Evolutionary conservation across 345 rosid species (phyloP).

Genomic region (Lepidium aucheri): DNA sequence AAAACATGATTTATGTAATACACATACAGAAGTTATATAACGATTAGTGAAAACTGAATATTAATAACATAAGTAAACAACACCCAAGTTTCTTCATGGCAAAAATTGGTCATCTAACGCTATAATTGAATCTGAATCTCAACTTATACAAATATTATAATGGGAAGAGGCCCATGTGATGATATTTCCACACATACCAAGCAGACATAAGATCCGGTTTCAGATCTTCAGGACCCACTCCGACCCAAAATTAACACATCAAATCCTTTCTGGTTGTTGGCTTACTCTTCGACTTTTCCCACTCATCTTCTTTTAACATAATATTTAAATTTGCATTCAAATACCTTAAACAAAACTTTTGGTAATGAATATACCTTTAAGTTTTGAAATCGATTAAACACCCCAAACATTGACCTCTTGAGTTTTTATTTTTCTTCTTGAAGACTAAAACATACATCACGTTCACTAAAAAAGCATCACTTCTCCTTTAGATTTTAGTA

Average conservation of each 20-base stretch:
- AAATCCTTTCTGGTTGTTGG: constrained; percentile 16
- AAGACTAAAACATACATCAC: neutral
- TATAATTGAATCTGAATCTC: too few species aligned
- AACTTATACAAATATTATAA: too few species aligned
- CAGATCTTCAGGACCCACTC: constrained; percentile 27
- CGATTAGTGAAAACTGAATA: too few species aligned
- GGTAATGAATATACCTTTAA: neutral
- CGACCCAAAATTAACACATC: neutral
- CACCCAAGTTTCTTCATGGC: too few species aligned
- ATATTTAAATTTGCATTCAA: neutral
- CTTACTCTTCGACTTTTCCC: constrained; percentile 24
- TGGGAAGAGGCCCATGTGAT: neutral
- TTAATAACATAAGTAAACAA: too few species aligned
- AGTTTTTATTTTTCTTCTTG: neutral
- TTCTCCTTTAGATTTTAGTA: neutral
- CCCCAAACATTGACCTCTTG: neutral
- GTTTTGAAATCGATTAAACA: neutral
- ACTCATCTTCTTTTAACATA: constrained; percentile 1
- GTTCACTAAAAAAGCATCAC: neutral
- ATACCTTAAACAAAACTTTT: constrained; percentile 7
- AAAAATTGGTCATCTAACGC: too few species aligned
- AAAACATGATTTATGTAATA: too few species aligned
- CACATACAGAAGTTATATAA: too few species aligned
- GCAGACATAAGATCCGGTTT: constrained; percentile 12
- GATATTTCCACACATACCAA: neutral